Evolutionary conservation across 129 eudicot genomes (phyloP), one percentile per base, ranked within the genome.

Genomic region (Calendula officinalis): DNA sequence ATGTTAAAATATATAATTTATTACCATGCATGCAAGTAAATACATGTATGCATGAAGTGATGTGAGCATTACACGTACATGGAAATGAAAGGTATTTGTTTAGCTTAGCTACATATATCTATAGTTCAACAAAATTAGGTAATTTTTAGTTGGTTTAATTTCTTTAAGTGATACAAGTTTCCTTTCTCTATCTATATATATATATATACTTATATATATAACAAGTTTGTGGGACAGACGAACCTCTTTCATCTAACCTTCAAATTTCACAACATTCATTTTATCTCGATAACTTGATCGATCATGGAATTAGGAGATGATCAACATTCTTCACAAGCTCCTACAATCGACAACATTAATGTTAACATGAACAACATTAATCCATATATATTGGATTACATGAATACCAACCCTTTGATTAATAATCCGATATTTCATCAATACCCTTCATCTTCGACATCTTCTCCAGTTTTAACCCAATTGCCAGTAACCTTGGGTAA

Each of bases 91-190:
- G 52, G 35, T 60, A 61, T 50, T 34, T 41, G 57, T 22, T 62
- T 69, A 52, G 77, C 64, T 72, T 51, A 60, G 66, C 82, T 67
- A 72, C 66, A 47, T 72, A 73, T 48, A 34, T 69, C 60, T 83
- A 91, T 78, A 74, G 95, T 86, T 90, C 83, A 86, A 83, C 95
- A 72, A 77, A 90, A 78, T 77, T 83, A 86, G 91, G 91, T 86
- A 67, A 70, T 64, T 45, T 86, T 59, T 81, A 70, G 97, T 86
- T 90, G 95, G 95, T 80, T 78, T 77, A 70, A 73, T 61, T 66
- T n/a, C n/a, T n/a, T n/a, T 75, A 66, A 40, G 54, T 11, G 43
- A 35, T 63, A 78, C 90, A 83, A 87, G 80, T 69, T 64, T 56
- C 77, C 68, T 50, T 51, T 55, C 65, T 73, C 44, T 39, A 44